Percentiles rank a stretch among this genome's conserved stretches.
phyloP scores from a whole-genome alignment of 2,329 filamentous ascomycete species.

The Aspergillus cejpii region DNA sequence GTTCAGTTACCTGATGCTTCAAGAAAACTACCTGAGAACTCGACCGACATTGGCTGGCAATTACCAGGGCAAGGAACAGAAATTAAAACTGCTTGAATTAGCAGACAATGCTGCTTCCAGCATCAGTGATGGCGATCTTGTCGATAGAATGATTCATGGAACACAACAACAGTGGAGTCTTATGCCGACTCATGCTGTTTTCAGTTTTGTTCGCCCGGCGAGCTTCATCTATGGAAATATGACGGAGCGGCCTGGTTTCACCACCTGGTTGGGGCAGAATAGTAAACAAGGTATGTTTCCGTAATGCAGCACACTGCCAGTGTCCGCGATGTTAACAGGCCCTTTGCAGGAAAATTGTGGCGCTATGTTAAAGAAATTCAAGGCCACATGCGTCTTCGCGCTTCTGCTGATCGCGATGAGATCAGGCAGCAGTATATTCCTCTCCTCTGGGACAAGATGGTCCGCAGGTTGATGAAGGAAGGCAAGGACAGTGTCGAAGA shows the following conservation, averaged over 20 bases:
- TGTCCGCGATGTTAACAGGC: conserved; percentile 4
- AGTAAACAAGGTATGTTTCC: conserved; percentile 65
- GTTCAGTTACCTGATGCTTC: conserved; percentile 94
- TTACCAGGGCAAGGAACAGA: conserved; percentile 61
- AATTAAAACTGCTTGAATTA: conserved; percentile 76
- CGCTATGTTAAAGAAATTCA: conserved; percentile 90
- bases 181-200: conserved; percentile 93
- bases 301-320: neutral
- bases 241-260: conserved; percentile 65
- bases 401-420: conserved; percentile 87
- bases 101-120: conserved; percentile 84
- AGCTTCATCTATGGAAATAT: conserved; percentile 80
- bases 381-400: conserved; percentile 87
- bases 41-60: conserved; percentile 61
- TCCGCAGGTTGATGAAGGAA: conserved; percentile 66
- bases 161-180: conserved; percentile 97
- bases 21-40: conserved; percentile 91
- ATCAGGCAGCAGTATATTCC: conserved; percentile 92
- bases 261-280: conserved; percentile 90
- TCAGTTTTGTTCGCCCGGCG: conserved; percentile 87
- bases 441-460: conserved; percentile 71
- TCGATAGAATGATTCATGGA: conserved; percentile 97
- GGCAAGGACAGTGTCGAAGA: conserved; percentile 76
- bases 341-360: conserved; percentile 52
- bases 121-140: conserved; percentile 93